Percentiles rank a stretch among this genome's conserved stretches.
phyloP scores from a whole-genome alignment of 139 green algal genomes.

The Edaphochlamys debaryana region DNA sequence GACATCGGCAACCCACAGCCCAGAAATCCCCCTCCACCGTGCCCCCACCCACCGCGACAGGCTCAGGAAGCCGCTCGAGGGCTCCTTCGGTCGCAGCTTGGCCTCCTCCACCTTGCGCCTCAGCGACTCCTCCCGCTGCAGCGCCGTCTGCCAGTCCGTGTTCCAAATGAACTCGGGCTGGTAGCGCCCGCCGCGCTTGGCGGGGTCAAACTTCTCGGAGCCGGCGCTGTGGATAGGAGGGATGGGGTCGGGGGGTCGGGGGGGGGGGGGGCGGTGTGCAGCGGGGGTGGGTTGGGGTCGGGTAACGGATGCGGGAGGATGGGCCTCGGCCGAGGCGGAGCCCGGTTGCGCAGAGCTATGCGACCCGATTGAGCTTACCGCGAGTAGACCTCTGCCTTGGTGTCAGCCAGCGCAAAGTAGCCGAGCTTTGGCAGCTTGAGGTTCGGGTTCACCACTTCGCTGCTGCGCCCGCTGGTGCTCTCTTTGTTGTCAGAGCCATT shows the following conservation, averaged over 20 bases:
- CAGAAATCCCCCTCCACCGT: too few relatives aligned
- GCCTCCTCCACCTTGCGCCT: constrained; percentile 44
- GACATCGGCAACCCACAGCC: too few relatives aligned
- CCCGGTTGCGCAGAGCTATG: too few relatives aligned
- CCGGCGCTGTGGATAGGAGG: constrained; percentile 39
- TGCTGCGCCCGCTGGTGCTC: not conserved
- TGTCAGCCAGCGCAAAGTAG: constrained; percentile 61
- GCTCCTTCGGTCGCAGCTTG: not conserved
- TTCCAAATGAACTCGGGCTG: constrained; percentile 92
- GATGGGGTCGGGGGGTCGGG: too few relatives aligned
- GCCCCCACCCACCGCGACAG: too few relatives aligned
- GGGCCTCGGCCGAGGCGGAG: too few relatives aligned
- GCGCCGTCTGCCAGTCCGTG: constrained; percentile 75
- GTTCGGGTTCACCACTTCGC: not conserved
- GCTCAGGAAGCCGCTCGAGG: constrained; percentile 49
- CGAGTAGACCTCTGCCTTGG: constrained; percentile 52
- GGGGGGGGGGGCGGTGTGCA: too few relatives aligned
- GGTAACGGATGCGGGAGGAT: too few relatives aligned
- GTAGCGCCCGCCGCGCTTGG: constrained; percentile 75
- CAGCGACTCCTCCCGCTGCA: constrained; percentile 52
- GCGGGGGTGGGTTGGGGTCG: too few relatives aligned
- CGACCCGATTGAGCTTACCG: constrained; percentile 1
- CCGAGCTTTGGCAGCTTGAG: constrained; percentile 56
- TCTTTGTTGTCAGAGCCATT: not conserved
- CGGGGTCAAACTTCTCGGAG: constrained; percentile 65